Evolutionary conservation across 106 monocot species (phyloP).

Genomic region (Vanilla planifolia): DNA sequence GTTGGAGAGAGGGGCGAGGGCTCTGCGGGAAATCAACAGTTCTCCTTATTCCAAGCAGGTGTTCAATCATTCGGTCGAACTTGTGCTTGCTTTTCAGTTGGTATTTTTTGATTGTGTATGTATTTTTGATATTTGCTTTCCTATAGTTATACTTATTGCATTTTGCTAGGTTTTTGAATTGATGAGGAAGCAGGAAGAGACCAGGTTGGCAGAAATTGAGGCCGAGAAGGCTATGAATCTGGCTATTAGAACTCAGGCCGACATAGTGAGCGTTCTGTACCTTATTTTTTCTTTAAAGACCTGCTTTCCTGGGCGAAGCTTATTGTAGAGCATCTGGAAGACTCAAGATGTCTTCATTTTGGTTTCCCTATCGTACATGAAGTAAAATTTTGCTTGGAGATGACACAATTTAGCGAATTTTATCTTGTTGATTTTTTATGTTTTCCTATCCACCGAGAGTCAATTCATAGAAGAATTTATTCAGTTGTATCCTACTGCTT

Average conservation of each 20-base stretch:
- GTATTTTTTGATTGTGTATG: neutral
- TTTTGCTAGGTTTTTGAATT: conserved; percentile 77
- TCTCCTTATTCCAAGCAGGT: conserved; percentile 74
- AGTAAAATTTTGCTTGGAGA: too few species aligned
- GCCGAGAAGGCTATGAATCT: conserved; percentile 54
- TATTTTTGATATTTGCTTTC: neutral
- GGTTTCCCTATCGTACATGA: too few species aligned
- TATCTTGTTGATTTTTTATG: too few species aligned
- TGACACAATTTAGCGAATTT: too few species aligned
- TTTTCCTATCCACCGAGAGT: too few species aligned
- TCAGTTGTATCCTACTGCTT: too few species aligned
- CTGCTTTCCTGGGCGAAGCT: too few species aligned
- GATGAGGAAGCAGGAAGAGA: conserved; percentile 92
- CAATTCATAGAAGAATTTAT: too few species aligned
- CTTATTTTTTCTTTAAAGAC: too few species aligned
- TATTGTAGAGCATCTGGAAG: too few species aligned
- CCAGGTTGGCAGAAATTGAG: conserved; percentile 52
- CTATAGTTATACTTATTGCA: neutral
- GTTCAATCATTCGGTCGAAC: conserved; percentile 3
- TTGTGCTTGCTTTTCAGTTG: neutral
- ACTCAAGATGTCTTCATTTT: too few species aligned
- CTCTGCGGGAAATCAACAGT: conserved; percentile 75
- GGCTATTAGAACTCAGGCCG: conserved; percentile 34
- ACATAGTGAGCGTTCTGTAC: conserved; percentile 44
- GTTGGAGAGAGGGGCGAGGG: conserved; percentile 70